Evolutionary conservation across 768 basidiomycete genomes (phyloP).

Genomic region (Naganishia vaughanmartiniae): DNA sequence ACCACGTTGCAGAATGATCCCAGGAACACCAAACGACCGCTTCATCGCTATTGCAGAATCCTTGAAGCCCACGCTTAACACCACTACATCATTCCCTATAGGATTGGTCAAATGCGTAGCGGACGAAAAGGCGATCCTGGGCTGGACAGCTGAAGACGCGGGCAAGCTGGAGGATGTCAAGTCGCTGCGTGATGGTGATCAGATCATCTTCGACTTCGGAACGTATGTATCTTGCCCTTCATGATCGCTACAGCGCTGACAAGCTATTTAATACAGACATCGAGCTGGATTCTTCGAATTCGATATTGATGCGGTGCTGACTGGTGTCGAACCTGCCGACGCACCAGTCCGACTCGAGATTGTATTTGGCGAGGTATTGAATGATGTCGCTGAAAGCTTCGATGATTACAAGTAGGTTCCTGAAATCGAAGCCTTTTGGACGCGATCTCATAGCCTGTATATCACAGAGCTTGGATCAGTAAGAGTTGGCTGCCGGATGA

Average conservation of each 20-base stretch:
- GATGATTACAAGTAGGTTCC: slow-evolving; percentile 38
- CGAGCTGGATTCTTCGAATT: slow-evolving; percentile 36
- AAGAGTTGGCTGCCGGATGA: slow-evolving; percentile 41
- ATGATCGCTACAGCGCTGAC: not conserved
- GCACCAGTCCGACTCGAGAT: slow-evolving; percentile 27
- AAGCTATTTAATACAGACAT: slow-evolving; percentile 16
- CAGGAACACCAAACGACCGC: slow-evolving; percentile 23
- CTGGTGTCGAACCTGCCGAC: slow-evolving; percentile 28
- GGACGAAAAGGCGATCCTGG: slow-evolving; percentile 29
- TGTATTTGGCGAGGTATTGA: slow-evolving; percentile 40
- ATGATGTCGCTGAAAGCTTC: slow-evolving; percentile 42
- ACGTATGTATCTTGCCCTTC: not conserved
- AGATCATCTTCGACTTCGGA: slow-evolving; percentile 37
- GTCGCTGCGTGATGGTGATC: slow-evolving; percentile 28
- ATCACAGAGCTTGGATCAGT: slow-evolving; percentile 35
- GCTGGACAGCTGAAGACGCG: slow-evolving; percentile 29
- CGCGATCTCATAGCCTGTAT: too few relatives aligned
- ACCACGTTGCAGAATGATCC: slow-evolving; percentile 1
- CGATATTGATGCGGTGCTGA: slow-evolving; percentile 26
- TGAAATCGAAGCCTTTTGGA: not conserved
- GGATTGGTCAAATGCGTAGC: slow-evolving; percentile 27
- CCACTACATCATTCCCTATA: slow-evolving; percentile 3
- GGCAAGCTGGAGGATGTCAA: slow-evolving; percentile 16
- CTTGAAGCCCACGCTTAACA: slow-evolving; percentile 30
- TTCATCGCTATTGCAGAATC: slow-evolving; percentile 31